phyloP scores from a whole-genome alignment of 202 grass and related monocot species.

The Panicum virgatum region DNA sequence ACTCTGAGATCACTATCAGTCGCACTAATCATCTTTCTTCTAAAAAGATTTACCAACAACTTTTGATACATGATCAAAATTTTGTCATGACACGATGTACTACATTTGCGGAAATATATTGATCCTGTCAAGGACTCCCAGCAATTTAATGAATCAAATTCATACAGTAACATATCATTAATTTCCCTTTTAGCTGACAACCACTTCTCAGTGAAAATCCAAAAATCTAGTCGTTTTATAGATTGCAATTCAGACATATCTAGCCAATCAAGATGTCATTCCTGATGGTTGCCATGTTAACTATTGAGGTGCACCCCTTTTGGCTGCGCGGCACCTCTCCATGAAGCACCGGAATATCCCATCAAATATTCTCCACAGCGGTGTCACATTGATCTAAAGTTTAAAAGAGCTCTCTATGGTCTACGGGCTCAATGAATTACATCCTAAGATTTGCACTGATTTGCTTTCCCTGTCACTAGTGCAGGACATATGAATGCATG shows the following conservation, averaged over 20 bases:
- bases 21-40: background rate
- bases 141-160: background rate
- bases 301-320: background rate
- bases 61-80: background rate
- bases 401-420: conserved; percentile 28
- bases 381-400: conserved; percentile 39
- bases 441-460: conserved; percentile 29
- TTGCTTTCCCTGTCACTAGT: conserved; percentile 44
- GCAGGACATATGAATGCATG: conserved; percentile 19
- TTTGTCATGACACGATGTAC: background rate
- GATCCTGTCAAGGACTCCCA: background rate
- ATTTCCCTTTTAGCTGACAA: background rate
- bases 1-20: background rate
- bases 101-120: background rate
- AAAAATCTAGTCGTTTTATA: background rate
- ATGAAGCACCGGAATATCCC: conserved; percentile 53
- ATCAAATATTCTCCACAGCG: conserved; percentile 52
- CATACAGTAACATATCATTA: background rate
- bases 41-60: background rate
- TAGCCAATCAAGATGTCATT: conserved; percentile 17
- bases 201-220: background rate
- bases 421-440: conserved; percentile 17
- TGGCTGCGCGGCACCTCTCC: conserved; percentile 23
- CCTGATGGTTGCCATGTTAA: conserved; percentile 21
- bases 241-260: conserved; percentile 16